These are phyloP conservation scores for Colletotrichum neosansevieriae DNA, from an alignment of 2,329 filamentous ascomycete species.

Conservation along the genomic window DNA sequence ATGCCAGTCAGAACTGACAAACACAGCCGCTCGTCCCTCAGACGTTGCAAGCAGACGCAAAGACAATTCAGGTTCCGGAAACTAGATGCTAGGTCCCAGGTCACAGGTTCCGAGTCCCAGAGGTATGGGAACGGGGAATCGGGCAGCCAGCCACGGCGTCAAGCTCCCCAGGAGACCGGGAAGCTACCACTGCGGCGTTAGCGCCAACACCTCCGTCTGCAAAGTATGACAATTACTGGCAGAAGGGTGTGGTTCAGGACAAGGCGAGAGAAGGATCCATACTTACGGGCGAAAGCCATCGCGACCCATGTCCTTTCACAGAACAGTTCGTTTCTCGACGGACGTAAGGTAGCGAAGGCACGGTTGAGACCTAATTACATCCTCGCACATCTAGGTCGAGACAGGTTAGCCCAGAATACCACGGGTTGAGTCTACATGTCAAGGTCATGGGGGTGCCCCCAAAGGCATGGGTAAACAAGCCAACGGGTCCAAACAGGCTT, in stretches of 20 bases:
- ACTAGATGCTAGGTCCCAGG: constrained; percentile 1
- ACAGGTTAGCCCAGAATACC: background rate
- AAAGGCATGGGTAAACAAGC: constrained; percentile 1
- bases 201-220: constrained; percentile 2
- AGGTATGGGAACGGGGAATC: constrained; percentile 22
- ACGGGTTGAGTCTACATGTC: background rate
- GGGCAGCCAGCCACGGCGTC: constrained; percentile 21
- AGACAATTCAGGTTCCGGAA: background rate
- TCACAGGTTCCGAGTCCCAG: constrained; percentile 15
- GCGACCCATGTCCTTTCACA: background rate
- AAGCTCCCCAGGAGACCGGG: background rate
- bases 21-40: background rate
- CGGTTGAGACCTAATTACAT: background rate
- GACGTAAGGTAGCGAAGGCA: constrained; percentile 14
- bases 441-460: constrained; percentile 3
- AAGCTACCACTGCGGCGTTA: constrained; percentile 13
- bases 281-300: constrained; percentile 30
- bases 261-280: background rate
- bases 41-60: constrained; percentile 8
- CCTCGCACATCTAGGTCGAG: background rate
- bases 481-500: background rate
- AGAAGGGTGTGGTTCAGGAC: background rate
- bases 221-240: constrained; percentile 12
- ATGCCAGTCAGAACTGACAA: background rate
- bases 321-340: constrained; percentile 7